A percentile compares a stretch with the other conserved stretches of the same genome.
Evolutionary conservation across 495 filamentous ascomycete species (phyloP).

Genomic region (Xylaria cubensis): DNA sequence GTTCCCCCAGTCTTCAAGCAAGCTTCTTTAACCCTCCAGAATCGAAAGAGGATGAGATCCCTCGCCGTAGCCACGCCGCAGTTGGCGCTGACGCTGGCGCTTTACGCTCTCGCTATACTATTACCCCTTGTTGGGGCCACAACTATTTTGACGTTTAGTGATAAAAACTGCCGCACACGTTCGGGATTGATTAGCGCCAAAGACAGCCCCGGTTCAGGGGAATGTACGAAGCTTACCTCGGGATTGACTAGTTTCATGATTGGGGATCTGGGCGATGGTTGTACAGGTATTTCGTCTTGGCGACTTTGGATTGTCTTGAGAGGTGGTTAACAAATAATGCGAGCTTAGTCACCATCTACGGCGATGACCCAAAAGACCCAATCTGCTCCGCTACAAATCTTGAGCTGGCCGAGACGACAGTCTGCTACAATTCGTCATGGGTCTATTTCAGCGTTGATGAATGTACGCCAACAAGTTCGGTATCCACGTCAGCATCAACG

Average conservation of each 20-base stretch:
- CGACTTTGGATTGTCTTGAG: neutral
- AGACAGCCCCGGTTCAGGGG: slow-evolving; percentile 12
- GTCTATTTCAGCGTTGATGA: slow-evolving; percentile 20
- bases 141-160: slow-evolving; percentile 12
- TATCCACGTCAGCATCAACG: neutral
- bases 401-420: neutral
- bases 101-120: slow-evolving; percentile 6
- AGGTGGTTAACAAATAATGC: slow-evolving; percentile 17
- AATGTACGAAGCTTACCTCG: neutral
- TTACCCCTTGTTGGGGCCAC: neutral
- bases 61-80: neutral
- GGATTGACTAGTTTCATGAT: slow-evolving; percentile 16
- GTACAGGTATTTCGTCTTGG: slow-evolving; percentile 16
- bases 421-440: slow-evolving; percentile 21
- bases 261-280: neutral
- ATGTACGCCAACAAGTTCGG: neutral
- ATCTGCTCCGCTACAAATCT: slow-evolving; percentile 17
- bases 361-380: slow-evolving; percentile 12
- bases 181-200: neutral
- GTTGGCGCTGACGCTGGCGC: slow-evolving; percentile 3
- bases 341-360: slow-evolving; percentile 26
- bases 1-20: neutral
- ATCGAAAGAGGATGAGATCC: neutral
- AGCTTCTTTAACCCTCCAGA: neutral
- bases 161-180: slow-evolving; percentile 2